Evolutionary conservation across 78 protist species (phyloP).

Genomic region (Anaeramoeba ignava): DNA sequence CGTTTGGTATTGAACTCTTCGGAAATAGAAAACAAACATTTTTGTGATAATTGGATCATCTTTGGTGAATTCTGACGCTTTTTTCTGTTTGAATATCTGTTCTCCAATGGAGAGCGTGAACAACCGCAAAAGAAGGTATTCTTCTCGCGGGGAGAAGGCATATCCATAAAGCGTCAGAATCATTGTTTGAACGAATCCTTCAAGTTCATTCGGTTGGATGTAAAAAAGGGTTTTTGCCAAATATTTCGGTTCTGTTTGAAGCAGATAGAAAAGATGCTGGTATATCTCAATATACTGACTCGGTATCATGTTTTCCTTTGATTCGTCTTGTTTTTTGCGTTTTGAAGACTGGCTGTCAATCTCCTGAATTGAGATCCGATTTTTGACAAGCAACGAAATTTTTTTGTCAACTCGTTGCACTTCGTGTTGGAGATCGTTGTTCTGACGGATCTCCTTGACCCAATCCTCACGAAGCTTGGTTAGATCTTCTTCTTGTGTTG

Average conservation of each 20-base stretch:
- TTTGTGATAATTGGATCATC: conserved; percentile 55
- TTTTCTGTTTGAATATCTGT: conserved; percentile 39
- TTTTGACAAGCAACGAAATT: conserved; percentile 55
- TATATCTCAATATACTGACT: conserved; percentile 33
- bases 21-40: conserved; percentile 58
- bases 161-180: conserved; percentile 62
- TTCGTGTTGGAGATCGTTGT: neutral
- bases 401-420: conserved; percentile 39
- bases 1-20: conserved; percentile 26
- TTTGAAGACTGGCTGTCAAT: neutral
- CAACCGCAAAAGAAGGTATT: conserved; percentile 50
- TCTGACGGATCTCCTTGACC: neutral
- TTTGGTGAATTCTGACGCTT: conserved; percentile 46
- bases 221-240: conserved; percentile 43
- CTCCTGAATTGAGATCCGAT: conserved; percentile 44
- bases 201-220: conserved; percentile 49
- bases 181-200: conserved; percentile 52
- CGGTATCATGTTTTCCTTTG: conserved; percentile 32
- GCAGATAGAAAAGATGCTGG: conserved; percentile 48
- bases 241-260: conserved; percentile 66
- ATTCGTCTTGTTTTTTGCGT: conserved; percentile 37
- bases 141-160: conserved; percentile 71
- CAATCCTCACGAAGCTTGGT: neutral
- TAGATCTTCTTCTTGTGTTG: too few relatives aligned
- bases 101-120: conserved; percentile 47